phyloP scores from a whole-genome alignment of 257 asterid genomes.

The Solanum arcanum region DNA sequence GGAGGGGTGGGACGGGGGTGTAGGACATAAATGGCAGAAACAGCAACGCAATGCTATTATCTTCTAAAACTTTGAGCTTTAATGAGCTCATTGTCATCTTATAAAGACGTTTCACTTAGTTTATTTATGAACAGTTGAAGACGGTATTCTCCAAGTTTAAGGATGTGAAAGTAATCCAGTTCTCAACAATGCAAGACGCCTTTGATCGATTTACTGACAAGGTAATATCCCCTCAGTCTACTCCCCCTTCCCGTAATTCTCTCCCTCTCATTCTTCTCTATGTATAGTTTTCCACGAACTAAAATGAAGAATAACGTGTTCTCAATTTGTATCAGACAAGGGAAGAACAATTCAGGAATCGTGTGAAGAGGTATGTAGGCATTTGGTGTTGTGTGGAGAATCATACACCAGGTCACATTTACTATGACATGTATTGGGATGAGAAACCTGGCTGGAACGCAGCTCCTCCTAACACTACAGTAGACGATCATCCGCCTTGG shows the following conservation, averaged over 20 bases:
- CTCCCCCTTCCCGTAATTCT: background rate
- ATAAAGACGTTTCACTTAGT: background rate
- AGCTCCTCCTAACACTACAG: constrained; percentile 59
- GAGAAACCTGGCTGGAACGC: constrained; percentile 94
- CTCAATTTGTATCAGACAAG: constrained; percentile 29
- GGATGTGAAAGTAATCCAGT: constrained; percentile 80
- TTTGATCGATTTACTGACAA: constrained; percentile 79
- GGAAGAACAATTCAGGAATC: constrained; percentile 75
- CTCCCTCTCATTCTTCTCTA: background rate
- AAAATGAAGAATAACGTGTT: background rate
- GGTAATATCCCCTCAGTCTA: constrained; percentile 23
- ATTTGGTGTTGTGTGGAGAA: constrained; percentile 87
- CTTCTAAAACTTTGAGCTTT: background rate
- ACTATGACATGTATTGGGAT: constrained; percentile 92
- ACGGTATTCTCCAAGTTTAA: constrained; percentile 60
- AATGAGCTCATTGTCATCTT: background rate
- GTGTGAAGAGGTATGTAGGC: constrained; percentile 74
- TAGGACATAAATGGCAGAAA: background rate
- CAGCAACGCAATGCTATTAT: background rate
- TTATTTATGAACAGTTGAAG: constrained; percentile 49
- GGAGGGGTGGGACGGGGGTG: background rate
- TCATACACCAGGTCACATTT: constrained; percentile 75
- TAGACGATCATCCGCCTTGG: constrained; percentile 82
- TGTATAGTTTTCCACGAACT: background rate
- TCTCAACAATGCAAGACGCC: constrained; percentile 88